A percentile compares a stretch with the other conserved stretches of the same genome.
Evolutionary conservation across 208 protist species (phyloP).

Genomic region (Trypanosoma caninum): DNA sequence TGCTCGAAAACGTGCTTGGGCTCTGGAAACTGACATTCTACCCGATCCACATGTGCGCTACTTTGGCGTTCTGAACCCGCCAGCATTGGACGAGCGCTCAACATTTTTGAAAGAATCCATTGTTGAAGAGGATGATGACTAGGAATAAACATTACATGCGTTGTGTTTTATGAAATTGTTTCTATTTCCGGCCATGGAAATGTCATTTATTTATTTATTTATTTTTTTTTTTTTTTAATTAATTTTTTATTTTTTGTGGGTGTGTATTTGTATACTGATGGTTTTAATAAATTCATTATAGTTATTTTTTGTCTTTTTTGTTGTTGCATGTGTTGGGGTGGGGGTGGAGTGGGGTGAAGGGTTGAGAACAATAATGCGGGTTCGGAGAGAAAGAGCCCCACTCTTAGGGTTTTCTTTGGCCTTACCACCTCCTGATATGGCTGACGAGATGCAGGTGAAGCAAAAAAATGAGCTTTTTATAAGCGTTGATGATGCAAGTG

Average conservation of each 20-base stretch:
- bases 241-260: slow-evolving; percentile 7
- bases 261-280: too few species aligned
- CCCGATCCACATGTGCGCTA: slow-evolving; percentile 71
- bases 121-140: slow-evolving; percentile 88
- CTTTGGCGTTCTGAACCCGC: slow-evolving; percentile 69
- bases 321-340: neutral
- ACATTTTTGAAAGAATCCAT: slow-evolving; percentile 86
- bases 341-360: neutral
- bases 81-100: slow-evolving; percentile 65
- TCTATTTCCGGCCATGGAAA: neutral
- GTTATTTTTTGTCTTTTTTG: slow-evolving; percentile 4
- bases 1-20: neutral
- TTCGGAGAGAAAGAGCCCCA: slow-evolving; percentile 29
- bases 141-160: neutral
- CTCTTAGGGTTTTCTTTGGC: slow-evolving; percentile 44
- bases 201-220: slow-evolving; percentile 8
- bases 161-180: neutral
- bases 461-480: slow-evolving; percentile 76
- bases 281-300: too few species aligned
- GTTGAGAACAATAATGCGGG: slow-evolving; percentile 31
- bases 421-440: slow-evolving; percentile 40
- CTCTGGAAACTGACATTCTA: slow-evolving; percentile 10
- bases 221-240: slow-evolving; percentile 6
- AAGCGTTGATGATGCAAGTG: slow-evolving; percentile 63
- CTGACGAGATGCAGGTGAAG: slow-evolving; percentile 58